These are phyloP conservation scores for Murraya paniculata DNA, from an alignment of 345 rosid genomes.

Conservation along the genomic window DNA sequence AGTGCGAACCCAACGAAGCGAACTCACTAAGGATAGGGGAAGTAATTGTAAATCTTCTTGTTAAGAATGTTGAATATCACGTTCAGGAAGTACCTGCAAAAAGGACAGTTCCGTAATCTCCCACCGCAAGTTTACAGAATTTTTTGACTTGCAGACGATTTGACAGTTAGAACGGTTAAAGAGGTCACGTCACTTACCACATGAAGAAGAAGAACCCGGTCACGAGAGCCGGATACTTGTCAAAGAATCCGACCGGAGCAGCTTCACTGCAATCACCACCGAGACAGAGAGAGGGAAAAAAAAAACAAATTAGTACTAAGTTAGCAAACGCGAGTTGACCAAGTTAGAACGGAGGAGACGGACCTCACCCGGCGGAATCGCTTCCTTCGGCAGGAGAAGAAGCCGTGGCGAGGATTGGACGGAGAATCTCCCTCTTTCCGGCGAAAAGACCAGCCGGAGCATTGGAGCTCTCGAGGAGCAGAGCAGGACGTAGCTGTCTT, in stretches of 20 bases:
- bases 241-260: slow-evolving; percentile 65
- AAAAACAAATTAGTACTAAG: neutral
- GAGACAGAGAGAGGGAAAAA: slow-evolving; percentile 17
- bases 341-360: slow-evolving; percentile 59
- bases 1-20: neutral
- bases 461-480: slow-evolving; percentile 48
- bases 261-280: slow-evolving; percentile 44
- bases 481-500: slow-evolving; percentile 75
- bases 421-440: slow-evolving; percentile 42
- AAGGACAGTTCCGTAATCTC: slow-evolving; percentile 9
- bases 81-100: slow-evolving; percentile 77
- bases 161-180: neutral
- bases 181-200: slow-evolving; percentile 55
- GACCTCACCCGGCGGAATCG: slow-evolving; percentile 98
- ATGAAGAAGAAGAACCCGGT: slow-evolving; percentile 98
- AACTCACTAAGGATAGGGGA: slow-evolving; percentile 94
- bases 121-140: neutral
- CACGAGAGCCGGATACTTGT: slow-evolving; percentile 69
- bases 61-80: slow-evolving; percentile 95
- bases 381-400: slow-evolving; percentile 75
- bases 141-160: neutral
- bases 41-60: slow-evolving; percentile 98
- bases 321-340: slow-evolving; percentile 10
- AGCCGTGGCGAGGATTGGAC: slow-evolving; percentile 56
- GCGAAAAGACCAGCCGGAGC: slow-evolving; percentile 1